These are phyloP conservation scores for Pseudopithomyces chartarum DNA, from an alignment of 2,329 filamentous ascomycete genomes.

Conservation along the genomic window DNA sequence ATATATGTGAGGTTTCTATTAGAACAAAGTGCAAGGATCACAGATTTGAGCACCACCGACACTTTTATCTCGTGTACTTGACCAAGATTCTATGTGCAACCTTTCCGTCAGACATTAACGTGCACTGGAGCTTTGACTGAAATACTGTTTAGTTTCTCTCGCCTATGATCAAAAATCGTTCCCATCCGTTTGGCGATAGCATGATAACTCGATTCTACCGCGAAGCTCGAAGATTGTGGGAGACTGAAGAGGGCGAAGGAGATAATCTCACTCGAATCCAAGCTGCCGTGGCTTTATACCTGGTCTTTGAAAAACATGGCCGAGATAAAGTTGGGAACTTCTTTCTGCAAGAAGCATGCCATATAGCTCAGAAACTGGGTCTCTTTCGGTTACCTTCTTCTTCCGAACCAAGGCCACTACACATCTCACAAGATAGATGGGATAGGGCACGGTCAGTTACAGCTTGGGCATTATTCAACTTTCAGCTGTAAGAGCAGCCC, in stretches of 20 bases:
- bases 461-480: conserved; percentile 39
- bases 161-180: conserved; percentile 30
- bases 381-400: conserved; percentile 24
- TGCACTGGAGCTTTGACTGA: not conserved
- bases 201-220: conserved; percentile 34
- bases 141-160: conserved; percentile 27
- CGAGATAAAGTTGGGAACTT: conserved; percentile 35
- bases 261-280: conserved; percentile 32
- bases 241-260: conserved; percentile 23
- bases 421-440: conserved; percentile 26
- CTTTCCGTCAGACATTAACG: not conserved
- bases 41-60: too few relatives aligned
- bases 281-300: conserved; percentile 31
- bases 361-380: conserved; percentile 26
- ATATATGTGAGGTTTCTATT: not conserved
- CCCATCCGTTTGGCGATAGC: conserved; percentile 31
- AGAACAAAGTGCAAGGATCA: not conserved
- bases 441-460: conserved; percentile 28
- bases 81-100: too few relatives aligned
- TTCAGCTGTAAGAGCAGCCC: conserved; percentile 31
- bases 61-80: too few relatives aligned
- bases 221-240: conserved; percentile 36
- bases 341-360: conserved; percentile 34
- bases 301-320: conserved; percentile 38
- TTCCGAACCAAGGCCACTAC: conserved; percentile 13